Conservation (phyloP, 495 filamentous ascomycete genomes). For the Coniosporium apollinis region DNA sequence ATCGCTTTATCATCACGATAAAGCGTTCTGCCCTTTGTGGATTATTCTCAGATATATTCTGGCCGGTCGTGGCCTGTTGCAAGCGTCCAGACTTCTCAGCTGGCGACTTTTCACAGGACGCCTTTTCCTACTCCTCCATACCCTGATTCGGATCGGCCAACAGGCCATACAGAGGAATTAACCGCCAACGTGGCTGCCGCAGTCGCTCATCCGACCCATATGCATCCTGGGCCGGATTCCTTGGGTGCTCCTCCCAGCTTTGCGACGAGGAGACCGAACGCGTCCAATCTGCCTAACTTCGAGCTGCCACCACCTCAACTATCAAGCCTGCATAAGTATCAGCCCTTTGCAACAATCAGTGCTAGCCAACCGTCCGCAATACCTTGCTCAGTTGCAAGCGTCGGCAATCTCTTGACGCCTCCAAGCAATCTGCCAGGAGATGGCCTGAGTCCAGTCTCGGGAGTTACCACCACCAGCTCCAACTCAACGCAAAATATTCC, state of each 20-base stretch:
- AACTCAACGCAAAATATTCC: conserved; percentile 31
- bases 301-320: conserved; percentile 24
- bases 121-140: conserved; percentile 13
- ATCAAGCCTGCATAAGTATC: conserved; percentile 24
- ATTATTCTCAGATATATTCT: conserved; percentile 13
- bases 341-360: conserved; percentile 27
- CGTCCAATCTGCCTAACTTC: conserved; percentile 21
- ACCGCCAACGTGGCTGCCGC: conserved; percentile 28
- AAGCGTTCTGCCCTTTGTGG: conserved; percentile 17
- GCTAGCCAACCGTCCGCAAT: conserved; percentile 27
- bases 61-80: conserved; percentile 15
- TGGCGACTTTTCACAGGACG: conserved; percentile 12
- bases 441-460: conserved; percentile 40
- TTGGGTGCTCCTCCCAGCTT: conserved; percentile 26
- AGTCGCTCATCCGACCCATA: conserved; percentile 23
- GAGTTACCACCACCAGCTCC: conserved; percentile 37
- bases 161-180: conserved; percentile 13
- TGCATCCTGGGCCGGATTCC: conserved; percentile 25
- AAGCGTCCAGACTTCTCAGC: conserved; percentile 10
- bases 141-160: conserved; percentile 12
- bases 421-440: conserved; percentile 48
- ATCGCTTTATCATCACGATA: too few species aligned
- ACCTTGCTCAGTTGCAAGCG: conserved; percentile 28
- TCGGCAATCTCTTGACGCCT: conserved; percentile 45
- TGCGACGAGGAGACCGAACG: conserved; percentile 23